phyloP scores from a whole-genome alignment of 139 green algal species.

The Auxenochlorella protothecoides region DNA sequence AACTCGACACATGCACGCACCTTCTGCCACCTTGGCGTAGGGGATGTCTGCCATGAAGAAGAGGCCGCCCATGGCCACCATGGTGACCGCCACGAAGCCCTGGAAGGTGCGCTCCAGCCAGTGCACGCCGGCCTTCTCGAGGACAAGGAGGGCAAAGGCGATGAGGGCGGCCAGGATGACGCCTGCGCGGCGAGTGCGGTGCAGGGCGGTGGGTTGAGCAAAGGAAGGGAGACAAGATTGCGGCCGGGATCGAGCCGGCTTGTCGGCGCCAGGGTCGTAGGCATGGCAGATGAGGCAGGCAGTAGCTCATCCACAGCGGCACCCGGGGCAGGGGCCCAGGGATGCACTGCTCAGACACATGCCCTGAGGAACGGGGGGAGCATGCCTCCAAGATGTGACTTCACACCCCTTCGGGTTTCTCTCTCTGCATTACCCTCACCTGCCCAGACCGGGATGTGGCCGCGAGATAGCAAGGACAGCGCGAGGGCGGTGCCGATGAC shows the following conservation, averaged over 20 bases:
- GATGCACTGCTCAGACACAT: no score
- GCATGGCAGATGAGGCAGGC: no score
- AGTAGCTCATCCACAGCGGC: no score
- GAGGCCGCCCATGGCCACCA: conserved; percentile 10
- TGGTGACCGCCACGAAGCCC: conserved; percentile 12
- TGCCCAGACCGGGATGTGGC: conserved; percentile 54
- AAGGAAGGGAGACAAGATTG: no score
- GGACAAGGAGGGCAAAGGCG: conserved; percentile 29
- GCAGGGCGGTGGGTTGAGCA: no score
- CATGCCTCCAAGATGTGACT: no score
- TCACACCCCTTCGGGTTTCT: no score
- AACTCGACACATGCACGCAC: not conserved
- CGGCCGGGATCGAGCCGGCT: no score
- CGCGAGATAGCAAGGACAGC: conserved; percentile 54
- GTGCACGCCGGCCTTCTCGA: conserved; percentile 27
- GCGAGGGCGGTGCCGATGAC: conserved; percentile 74
- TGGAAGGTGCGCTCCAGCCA: conserved; percentile 31
- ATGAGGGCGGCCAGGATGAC: conserved; percentile 12
- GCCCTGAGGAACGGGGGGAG: no score
- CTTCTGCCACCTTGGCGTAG: conserved; percentile 12
- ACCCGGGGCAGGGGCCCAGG: no score
- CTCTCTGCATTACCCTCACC: not conserved
- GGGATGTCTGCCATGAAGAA: conserved; percentile 23
- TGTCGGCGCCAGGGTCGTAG: no score
- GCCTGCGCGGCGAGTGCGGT: not conserved